A percentile compares a stretch with the other conserved stretches of the same genome.
These are phyloP conservation scores for Dendrocalamus sinicus DNA, from an alignment of 176 grass and related monocot species.

Conservation along the genomic window DNA sequence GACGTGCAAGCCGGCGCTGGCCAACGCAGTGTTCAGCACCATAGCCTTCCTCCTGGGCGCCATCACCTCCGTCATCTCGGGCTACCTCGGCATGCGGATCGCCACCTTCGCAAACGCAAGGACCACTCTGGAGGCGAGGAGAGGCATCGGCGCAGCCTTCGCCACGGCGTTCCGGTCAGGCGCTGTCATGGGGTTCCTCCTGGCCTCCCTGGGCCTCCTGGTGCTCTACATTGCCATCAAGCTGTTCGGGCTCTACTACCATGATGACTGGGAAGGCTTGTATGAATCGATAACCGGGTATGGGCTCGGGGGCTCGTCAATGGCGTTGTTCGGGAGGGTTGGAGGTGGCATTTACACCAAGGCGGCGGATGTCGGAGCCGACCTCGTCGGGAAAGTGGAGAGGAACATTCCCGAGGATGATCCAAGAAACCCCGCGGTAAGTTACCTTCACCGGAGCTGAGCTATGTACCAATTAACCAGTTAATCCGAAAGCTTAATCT, in stretches of 20 bases:
- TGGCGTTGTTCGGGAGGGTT: slow-evolving; percentile 86
- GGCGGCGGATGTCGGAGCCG: slow-evolving; percentile 82
- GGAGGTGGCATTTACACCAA: slow-evolving; percentile 95
- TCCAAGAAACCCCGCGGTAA: slow-evolving; percentile 77
- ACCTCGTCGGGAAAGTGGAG: slow-evolving; percentile 89
- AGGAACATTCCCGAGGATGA: slow-evolving; percentile 80
- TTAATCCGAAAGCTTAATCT: background rate
- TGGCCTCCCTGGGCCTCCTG: slow-evolving; percentile 64
- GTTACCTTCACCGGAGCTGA: background rate
- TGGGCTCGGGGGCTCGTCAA: slow-evolving; percentile 76
- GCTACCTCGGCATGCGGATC: slow-evolving; percentile 77
- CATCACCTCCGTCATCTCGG: slow-evolving; percentile 65
- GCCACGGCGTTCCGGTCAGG: slow-evolving; percentile 68
- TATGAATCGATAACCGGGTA: slow-evolving; percentile 78
- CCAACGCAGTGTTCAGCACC: slow-evolving; percentile 75
- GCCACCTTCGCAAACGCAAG: slow-evolving; percentile 80
- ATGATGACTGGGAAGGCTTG: slow-evolving; percentile 77
- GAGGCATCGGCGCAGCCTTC: slow-evolving; percentile 58
- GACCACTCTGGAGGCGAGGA: slow-evolving; percentile 78
- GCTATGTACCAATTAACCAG: too few relatives aligned
- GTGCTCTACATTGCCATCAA: slow-evolving; percentile 70
- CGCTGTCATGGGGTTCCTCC: slow-evolving; percentile 83
- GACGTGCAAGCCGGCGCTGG: slow-evolving; percentile 70
- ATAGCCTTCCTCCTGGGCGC: slow-evolving; percentile 72
- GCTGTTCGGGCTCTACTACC: slow-evolving; percentile 65